Conservation (phyloP, 345 rosid genomes). For the Citrus inodora region DNA sequence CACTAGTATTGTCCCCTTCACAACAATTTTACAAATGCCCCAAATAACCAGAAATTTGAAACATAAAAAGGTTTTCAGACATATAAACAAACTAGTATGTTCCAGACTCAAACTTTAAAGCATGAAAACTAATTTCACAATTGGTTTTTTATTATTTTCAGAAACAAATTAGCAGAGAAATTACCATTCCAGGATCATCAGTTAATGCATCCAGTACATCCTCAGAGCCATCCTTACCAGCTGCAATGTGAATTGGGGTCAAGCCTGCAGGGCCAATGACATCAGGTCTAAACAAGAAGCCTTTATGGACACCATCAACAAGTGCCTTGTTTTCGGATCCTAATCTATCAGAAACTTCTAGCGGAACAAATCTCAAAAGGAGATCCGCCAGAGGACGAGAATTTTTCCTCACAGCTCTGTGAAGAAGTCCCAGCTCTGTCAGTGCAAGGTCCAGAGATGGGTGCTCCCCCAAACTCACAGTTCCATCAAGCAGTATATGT, state of each 20-base stretch:
- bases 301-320: constrained; percentile 22
- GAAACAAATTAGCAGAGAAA: constrained; percentile 9
- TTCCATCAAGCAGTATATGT: constrained; percentile 61
- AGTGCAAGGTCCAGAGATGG: constrained; percentile 48
- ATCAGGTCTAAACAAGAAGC: constrained; percentile 76
- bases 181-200: constrained; percentile 87
- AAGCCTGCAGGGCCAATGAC: constrained; percentile 86
- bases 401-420: constrained; percentile 93
- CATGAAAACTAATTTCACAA: not conserved
- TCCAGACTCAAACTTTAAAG: constrained; percentile 5
- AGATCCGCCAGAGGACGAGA: constrained; percentile 70
- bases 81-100: not conserved
- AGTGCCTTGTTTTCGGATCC: constrained; percentile 21
- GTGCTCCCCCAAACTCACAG: constrained; percentile 58
- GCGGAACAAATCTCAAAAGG: constrained; percentile 70
- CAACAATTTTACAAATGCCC: not conserved
- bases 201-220: constrained; percentile 80
- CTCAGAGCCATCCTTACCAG: constrained; percentile 98
- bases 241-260: constrained; percentile 99
- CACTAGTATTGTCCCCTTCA: not conserved
- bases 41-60: not conserved
- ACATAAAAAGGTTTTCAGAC: not conserved
- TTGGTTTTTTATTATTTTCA: not conserved
- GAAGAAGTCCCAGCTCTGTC: constrained; percentile 83
- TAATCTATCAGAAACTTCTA: constrained; percentile 20